Evolutionary conservation across 495 filamentous ascomycete genomes (phyloP), one percentile per base, ranked within the genome.

Genomic region (Xylaria intraflava): DNA sequence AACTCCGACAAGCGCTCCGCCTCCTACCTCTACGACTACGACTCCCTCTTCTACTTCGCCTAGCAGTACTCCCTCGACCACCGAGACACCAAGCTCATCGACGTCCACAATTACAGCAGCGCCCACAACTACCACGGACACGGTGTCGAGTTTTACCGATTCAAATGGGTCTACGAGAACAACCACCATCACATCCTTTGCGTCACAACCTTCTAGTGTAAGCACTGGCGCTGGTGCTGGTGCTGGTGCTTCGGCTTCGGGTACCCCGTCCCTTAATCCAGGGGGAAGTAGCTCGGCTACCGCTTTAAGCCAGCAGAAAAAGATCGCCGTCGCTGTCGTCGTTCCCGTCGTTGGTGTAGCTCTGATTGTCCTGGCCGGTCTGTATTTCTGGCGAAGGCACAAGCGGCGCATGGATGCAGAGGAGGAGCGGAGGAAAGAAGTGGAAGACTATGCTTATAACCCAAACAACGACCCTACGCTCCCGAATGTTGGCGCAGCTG

Each of bases 371-470:
- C 62, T 89, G 26, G 82, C 76, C 4, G 83, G 84, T 1, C 72
- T 97, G 36, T 90, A 85, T 65, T 79, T 95, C 55, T 98, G 89
- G 89, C 82, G 87, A 58, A 89, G 81, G 71, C 83, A 88, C 47
- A 95, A 91, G 69, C 82, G 85, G 58, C 82, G 84, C 35, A 95
- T 87, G 72, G 84, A 84, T 39, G 84, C 82, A n/a, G 88, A 88
- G 60, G 93, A 96, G 57, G 82, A 89, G 46, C 79, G 93, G 48
- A 80, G 90, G 49, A 95, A 96, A 69, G 94, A 97, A 65, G 88
- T 95, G 2, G 92, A 96, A 66, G 93, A 96, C 60, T 96, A 96
- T 65, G 85, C 84, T 19, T 96, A 90, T 74, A 97, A 96, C 65
- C 93, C 92, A 7, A 97, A 96, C 69, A 82, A 89, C 50, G 91